A percentile compares a stretch with the other conserved stretches of the same genome.
These are phyloP conservation scores for Chaetomium strumarium DNA, from an alignment of 2,329 filamentous ascomycete genomes.

Conservation along the genomic window DNA sequence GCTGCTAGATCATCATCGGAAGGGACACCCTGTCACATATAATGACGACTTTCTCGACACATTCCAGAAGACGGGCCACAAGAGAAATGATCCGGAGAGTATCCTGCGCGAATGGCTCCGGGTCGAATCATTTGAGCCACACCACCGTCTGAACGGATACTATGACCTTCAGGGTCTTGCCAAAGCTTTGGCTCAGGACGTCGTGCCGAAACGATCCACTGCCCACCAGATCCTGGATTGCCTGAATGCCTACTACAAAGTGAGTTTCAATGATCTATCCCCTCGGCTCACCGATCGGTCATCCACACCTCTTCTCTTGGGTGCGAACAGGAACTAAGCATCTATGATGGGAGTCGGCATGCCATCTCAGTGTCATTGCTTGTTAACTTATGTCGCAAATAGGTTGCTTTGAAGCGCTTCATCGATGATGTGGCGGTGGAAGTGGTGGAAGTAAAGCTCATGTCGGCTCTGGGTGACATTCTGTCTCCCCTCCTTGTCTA, in stretches of 20 bases:
- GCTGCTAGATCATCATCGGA: conserved; percentile 40
- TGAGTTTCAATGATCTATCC: conserved; percentile 12
- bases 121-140: not conserved
- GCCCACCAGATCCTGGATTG: conserved; percentile 32
- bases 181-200: not conserved
- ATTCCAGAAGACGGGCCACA: conserved; percentile 29
- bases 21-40: conserved; percentile 47
- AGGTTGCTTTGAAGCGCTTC: conserved; percentile 41
- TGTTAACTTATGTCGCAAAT: not conserved
- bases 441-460: conserved; percentile 37
- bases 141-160: not conserved
- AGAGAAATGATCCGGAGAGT: conserved; percentile 9
- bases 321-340: too few relatives aligned
- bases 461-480: conserved; percentile 33
- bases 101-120: conserved; percentile 6
- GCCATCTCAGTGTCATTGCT: not conserved
- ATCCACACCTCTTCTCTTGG: too few relatives aligned
- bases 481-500: conserved; percentile 36
- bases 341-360: too few relatives aligned
- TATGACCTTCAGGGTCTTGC: conserved; percentile 9
- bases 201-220: conserved; percentile 24
- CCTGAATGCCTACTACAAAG: conserved; percentile 34
- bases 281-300: too few relatives aligned
- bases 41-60: conserved; percentile 41
- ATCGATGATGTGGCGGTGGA: conserved; percentile 39